Evolutionary conservation across 192 early-diverging fungal genomes (phyloP), one percentile per base, ranked within the genome.

Genomic region (Coemansia sp.): DNA sequence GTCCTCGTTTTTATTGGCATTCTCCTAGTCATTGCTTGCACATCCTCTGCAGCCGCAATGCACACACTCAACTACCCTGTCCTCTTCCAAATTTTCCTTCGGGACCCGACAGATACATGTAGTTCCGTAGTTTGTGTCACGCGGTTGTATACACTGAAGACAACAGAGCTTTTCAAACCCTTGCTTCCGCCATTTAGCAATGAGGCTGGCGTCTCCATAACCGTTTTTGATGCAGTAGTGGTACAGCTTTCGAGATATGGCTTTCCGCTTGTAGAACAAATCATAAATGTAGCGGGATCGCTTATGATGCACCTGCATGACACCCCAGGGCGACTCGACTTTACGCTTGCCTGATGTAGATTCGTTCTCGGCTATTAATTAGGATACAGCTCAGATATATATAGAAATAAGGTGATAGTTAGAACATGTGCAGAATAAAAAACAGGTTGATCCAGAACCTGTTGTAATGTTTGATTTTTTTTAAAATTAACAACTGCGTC

Each of bases 121-220:
- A 0, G 97, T 98, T 28, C 95, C 94, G 84, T 92, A 97, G 75
- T 96, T 97, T 15, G 95, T 98, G 66, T 99, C 97, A 64, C 87
- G 89, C 49, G 95, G 90, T 66, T 99, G 97, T 64, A 99, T 96
- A 72, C 97, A 98, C 59, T 93, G 86, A 66, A 98, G 68, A 69
- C 97, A 99, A 70, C 97, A 99, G 35, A 99, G 85, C 69, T 95
- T 95, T 73, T 99, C 97, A 74, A 94, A 99, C 31, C 96, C 96
- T 53, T 88, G 85, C 89, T 97, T 98, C 63, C 90, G 90, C 97
- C 97, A 99, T 66, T 99, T 99, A 15, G 95, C 97, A 80, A 99
- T 99, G 23, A 99, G 78, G 64, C 85, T 90, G 16, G 72, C 90
- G 73, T 99, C 97, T 6, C 93, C 97, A 59, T 96, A 94, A 33